Evolutionary conservation across 805 yeast species (phyloP).

Genomic region (Teunomyces panamensis): DNA sequence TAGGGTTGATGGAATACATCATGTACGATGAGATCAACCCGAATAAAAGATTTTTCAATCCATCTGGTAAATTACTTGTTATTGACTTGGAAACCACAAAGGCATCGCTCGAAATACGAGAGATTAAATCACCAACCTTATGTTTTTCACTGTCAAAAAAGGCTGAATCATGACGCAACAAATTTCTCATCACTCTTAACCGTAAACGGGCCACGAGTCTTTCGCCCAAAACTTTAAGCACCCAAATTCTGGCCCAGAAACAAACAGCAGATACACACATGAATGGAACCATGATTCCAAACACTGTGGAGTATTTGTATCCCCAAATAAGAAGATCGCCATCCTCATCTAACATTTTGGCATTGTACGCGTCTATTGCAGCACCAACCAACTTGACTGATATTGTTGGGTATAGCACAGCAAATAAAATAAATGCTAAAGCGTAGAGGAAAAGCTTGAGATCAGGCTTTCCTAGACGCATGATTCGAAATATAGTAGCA

Average conservation of each 20-base stretch:
- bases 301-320: constrained; percentile 39
- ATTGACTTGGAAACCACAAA: constrained; percentile 44
- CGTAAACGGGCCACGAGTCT: constrained; percentile 43
- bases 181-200: constrained; percentile 39
- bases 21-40: constrained; percentile 41
- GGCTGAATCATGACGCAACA: constrained; percentile 40
- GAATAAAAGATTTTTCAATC: constrained; percentile 41
- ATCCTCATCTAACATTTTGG: constrained; percentile 31
- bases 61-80: constrained; percentile 44
- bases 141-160: constrained; percentile 43
- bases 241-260: constrained; percentile 49
- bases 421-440: constrained; percentile 39
- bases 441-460: constrained; percentile 36
- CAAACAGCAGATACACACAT: constrained; percentile 42
- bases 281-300: constrained; percentile 42
- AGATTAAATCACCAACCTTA: constrained; percentile 45
- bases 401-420: constrained; percentile 44
- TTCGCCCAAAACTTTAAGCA: constrained; percentile 37
- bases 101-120: constrained; percentile 44
- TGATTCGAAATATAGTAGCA: constrained; percentile 35
- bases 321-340: constrained; percentile 45
- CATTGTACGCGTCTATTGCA: constrained; percentile 41
- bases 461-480: constrained; percentile 40
- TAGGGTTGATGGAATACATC: constrained; percentile 44
- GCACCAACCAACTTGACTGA: constrained; percentile 43